Evolutionary conservation across 495 filamentous ascomycete genomes (phyloP), one percentile per base, ranked within the genome.

Genomic region (Podospora anserina): DNA sequence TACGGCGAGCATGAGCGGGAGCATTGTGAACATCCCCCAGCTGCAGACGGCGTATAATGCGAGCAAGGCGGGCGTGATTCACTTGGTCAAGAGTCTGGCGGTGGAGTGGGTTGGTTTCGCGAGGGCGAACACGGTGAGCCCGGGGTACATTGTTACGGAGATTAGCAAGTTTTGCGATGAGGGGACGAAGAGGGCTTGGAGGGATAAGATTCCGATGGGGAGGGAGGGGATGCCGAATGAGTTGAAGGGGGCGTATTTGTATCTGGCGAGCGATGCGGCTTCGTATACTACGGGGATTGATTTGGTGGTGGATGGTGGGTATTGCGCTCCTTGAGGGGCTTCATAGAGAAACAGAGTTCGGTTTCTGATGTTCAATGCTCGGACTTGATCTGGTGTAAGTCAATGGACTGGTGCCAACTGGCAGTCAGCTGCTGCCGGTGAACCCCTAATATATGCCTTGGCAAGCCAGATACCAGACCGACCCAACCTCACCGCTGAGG

Each of bases 51-150:
- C 90, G 20, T 97, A 97, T 78, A 97, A 97, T 72, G 90, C 91
- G 4, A 91, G 91, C 53, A 97, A 97, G 82, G 90, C 92, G 13
- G 93, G 86, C 13, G 86, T 94, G 19, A 90, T 91, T 63, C 93
- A 97, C 68, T 84, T 95, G n/a, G 92, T 90, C 88, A 88, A 85
- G 76, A 91, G 89, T 20, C 83, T 97, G 15, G 91, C 93, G 2
- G 86, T 96, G 28, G 93, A 97, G 77, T 96, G 92, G 92, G 86
- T 91, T 23, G 88, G 88, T 30, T 96, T 92, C 74, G 93, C 93
- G 11, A 85, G 93, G 28, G 90, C 86, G 64, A 97, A 97, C 78
- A 88, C 87, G 26, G 79, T 97, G 39, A 93, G 90, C 3, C 94
- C 93, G 1, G 93, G 93, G 4, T 97, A 95, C 76, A 95, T 96